These are phyloP conservation scores for Apiospora koreana DNA, from an alignment of 2,329 filamentous ascomycete genomes.

Conservation along the genomic window DNA sequence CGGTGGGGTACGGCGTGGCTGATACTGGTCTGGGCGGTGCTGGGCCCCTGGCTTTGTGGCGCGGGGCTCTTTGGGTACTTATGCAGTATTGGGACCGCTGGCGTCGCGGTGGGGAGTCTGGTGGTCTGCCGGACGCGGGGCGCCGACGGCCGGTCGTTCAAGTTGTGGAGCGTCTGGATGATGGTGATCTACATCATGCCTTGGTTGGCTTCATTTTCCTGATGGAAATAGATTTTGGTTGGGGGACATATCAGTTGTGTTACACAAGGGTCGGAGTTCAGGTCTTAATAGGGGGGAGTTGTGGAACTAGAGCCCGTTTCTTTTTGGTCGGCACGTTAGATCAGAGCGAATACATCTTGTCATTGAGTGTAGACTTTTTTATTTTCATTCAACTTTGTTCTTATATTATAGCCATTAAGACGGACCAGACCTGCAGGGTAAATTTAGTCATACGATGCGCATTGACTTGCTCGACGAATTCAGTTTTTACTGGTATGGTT, in stretches of 20 bases:
- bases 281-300: too few relatives aligned
- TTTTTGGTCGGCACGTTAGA: too few relatives aligned
- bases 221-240: background rate
- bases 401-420: too few relatives aligned
- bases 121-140: background rate
- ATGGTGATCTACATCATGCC: background rate
- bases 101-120: background rate
- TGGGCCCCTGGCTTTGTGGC: background rate
- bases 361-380: too few relatives aligned
- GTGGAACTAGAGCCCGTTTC: too few relatives aligned
- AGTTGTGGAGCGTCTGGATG: background rate
- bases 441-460: too few relatives aligned
- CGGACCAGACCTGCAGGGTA: too few relatives aligned
- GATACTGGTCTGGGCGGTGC: background rate
- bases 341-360: too few relatives aligned
- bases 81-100: background rate
- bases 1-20: background rate
- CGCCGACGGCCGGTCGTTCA: background rate
- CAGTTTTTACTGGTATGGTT: too few relatives aligned
- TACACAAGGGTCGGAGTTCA: too few relatives aligned
- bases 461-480: too few relatives aligned
- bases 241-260: background rate
- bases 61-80: background rate
- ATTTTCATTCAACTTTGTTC: too few relatives aligned
- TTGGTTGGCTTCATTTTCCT: background rate